Conservation (phyloP, 2,329 filamentous ascomycete genomes). For the Exophiala lecanii-corni region DNA sequence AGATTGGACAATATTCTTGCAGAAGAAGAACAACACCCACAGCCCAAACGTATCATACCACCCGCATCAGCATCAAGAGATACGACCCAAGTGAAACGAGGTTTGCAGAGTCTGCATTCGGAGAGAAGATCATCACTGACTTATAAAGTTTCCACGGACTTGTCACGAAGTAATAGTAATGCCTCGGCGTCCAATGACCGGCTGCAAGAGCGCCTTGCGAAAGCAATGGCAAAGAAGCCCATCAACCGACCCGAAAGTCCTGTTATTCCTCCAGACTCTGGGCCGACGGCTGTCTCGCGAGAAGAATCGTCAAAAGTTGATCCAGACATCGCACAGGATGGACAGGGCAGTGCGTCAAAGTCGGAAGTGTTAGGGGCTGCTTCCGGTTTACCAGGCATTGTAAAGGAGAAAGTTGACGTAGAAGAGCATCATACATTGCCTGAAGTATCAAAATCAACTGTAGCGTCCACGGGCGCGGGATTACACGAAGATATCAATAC, state of each 20-base stretch:
- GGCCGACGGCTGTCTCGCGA: background rate
- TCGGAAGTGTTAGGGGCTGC: background rate
- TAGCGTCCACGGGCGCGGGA: background rate
- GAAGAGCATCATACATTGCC: too few relatives aligned
- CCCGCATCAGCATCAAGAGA: slow-evolving; percentile 26
- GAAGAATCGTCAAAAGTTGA: background rate
- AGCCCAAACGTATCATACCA: slow-evolving; percentile 23
- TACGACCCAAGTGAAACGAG: slow-evolving; percentile 36
- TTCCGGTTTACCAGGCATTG: background rate
- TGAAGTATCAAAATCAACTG: background rate
- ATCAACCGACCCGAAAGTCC: slow-evolving; percentile 43
- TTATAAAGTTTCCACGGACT: slow-evolving; percentile 30
- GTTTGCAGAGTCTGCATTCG: slow-evolving; percentile 74
- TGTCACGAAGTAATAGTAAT: slow-evolving; percentile 62
- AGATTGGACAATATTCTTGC: slow-evolving; percentile 86
- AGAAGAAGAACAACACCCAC: slow-evolving; percentile 54
- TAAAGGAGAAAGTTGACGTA: background rate
- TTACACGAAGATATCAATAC: background rate
- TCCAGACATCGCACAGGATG: slow-evolving; percentile 2
- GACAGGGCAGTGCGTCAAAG: background rate
- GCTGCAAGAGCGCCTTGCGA: slow-evolving; percentile 82
- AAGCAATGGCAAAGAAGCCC: slow-evolving; percentile 73
- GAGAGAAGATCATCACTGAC: slow-evolving; percentile 49
- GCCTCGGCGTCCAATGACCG: slow-evolving; percentile 66
- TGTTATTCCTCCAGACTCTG: slow-evolving; percentile 45